A percentile compares a stretch with the other conserved stretches of the same genome.
These are phyloP conservation scores for Musa acuminata DNA, from an alignment of 176 grass and related monocot species.

Conservation along the genomic window DNA sequence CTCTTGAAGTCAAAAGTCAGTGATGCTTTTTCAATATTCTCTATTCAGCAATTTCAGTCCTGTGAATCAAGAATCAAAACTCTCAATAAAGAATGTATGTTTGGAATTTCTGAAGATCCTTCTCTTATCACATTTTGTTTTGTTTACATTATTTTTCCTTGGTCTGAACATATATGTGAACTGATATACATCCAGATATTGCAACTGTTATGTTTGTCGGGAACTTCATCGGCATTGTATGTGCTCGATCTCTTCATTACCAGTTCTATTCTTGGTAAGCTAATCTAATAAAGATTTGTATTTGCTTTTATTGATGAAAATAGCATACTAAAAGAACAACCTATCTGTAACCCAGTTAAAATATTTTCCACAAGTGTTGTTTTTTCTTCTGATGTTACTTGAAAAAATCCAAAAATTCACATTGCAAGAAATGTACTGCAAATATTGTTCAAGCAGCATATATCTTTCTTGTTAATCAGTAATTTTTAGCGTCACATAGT, in stretches of 20 bases:
- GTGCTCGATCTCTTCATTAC: slow-evolving; percentile 74
- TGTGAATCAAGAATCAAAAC: slow-evolving; percentile 32
- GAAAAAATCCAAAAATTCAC: too few species aligned
- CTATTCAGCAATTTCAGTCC: neutral
- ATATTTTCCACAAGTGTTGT: too few species aligned
- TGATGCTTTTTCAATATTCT: slow-evolving; percentile 11
- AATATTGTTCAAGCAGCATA: too few species aligned
- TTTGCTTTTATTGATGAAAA: neutral
- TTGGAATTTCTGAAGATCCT: slow-evolving; percentile 1
- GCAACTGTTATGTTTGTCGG: slow-evolving; percentile 74
- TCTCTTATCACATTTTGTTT: neutral
- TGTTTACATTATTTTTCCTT: neutral
- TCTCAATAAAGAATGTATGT: slow-evolving; percentile 60
- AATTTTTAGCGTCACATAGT: too few species aligned
- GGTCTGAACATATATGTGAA: slow-evolving; percentile 20
- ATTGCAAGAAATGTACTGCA: too few species aligned
- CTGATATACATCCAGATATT: slow-evolving; percentile 58
- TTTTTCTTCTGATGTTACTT: too few species aligned
- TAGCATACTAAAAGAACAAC: too few species aligned
- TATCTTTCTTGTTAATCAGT: too few species aligned
- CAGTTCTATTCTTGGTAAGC: slow-evolving; percentile 93
- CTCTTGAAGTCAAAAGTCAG: slow-evolving; percentile 51
- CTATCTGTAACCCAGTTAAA: too few species aligned
- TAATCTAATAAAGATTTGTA: neutral
- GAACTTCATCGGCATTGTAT: slow-evolving; percentile 84